Base-by-base conservation (phyloP, 2,329 filamentous ascomycete genomes). In the Akanthomyces lecanii region DNA sequence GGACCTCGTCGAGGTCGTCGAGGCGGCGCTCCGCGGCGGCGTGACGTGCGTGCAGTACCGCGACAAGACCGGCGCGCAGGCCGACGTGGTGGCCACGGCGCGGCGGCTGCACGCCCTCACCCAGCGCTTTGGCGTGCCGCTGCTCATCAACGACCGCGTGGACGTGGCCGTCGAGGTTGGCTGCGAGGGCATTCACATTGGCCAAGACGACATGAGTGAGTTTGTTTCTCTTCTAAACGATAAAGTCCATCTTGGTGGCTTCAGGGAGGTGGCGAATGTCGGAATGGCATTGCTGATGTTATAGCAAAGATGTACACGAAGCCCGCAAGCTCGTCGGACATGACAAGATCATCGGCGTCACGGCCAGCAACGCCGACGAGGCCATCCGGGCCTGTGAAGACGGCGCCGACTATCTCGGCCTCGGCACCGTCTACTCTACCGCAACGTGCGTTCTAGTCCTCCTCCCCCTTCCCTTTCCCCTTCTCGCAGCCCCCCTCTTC, bases 121-220 rank as follows among this genome's bases (percentile, higher is more conserved):
- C 23, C 80, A 79, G 66, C 79, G 79, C 53, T 81, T 89, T 71
- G 80, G 81, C 18, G 85, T 97, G 3, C 94, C 94, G 36, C 82
- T 98, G 63, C 80, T 98, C 61, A 92, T 98, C 79, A 98, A 98
- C 73, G 95, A 98, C 74, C 87, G 93, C 14, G 85, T 97, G 6
- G 93, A 97, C 73, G 91, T 98, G 30, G 93, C 92, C 10, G 82
- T 92, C 21, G 92, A 92, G 16, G 84, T 93, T 50, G 90, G 87
- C 14, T 95, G 91, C 63, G 94, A 97, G 77, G 95, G 95, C 52
- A 92, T 97, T 10, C 95, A 98, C 74, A 85, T 98, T 56, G 95
- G 95, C 7, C 94, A 98, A 78, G 93, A 97, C 82, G 94, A 98
- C 74, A 88, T 97, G 81, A 81, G 89, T 90, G 75, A 67, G 82